A percentile compares a stretch with the other conserved stretches of the same genome.
phyloP scores from a whole-genome alignment of 2,329 filamentous ascomycete genomes.

The Colletotrichum truncatum region DNA sequence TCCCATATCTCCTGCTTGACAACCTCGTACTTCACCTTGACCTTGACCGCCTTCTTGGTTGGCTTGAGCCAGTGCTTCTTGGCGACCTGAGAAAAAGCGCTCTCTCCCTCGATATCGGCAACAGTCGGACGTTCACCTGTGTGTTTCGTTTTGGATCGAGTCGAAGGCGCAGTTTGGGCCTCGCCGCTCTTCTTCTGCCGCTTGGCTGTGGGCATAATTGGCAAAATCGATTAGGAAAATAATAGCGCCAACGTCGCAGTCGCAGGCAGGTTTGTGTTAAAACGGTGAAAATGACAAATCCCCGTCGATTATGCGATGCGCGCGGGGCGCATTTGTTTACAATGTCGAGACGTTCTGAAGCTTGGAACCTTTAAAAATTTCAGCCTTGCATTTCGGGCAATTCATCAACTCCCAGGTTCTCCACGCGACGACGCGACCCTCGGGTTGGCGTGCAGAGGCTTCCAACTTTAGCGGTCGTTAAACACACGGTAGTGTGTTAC shows the following conservation, averaged over 20 bases:
- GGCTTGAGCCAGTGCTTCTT: conserved; percentile 84
- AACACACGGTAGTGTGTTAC: not conserved
- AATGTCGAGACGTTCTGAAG: conserved; percentile 11
- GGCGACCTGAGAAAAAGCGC: conserved; percentile 79
- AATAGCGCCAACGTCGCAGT: not conserved
- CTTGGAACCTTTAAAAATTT: conserved; percentile 38
- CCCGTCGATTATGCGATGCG: conserved; percentile 40
- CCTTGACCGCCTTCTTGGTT: conserved; percentile 64
- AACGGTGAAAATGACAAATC: not conserved
- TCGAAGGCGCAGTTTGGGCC: conserved; percentile 42
- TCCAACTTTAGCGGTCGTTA: not conserved
- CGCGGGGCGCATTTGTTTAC: conserved; percentile 20
- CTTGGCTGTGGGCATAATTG: conserved; percentile 67
- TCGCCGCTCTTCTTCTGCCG: conserved; percentile 63
- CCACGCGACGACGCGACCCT: conserved; percentile 18
- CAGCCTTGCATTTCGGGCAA: conserved; percentile 41
- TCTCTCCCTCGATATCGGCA: conserved; percentile 76
- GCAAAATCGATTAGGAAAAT: conserved; percentile 7
- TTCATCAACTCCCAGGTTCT: not conserved
- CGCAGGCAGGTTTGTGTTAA: not conserved
- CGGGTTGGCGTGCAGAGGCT: not conserved
- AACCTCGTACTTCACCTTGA: conserved; percentile 83
- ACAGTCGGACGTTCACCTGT: conserved; percentile 67
- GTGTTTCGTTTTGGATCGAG: conserved; percentile 48
- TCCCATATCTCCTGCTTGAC: conserved; percentile 92